Conservation (phyloP, 2,329 filamentous ascomycete genomes). For the Epichloe aotearoae region DNA sequence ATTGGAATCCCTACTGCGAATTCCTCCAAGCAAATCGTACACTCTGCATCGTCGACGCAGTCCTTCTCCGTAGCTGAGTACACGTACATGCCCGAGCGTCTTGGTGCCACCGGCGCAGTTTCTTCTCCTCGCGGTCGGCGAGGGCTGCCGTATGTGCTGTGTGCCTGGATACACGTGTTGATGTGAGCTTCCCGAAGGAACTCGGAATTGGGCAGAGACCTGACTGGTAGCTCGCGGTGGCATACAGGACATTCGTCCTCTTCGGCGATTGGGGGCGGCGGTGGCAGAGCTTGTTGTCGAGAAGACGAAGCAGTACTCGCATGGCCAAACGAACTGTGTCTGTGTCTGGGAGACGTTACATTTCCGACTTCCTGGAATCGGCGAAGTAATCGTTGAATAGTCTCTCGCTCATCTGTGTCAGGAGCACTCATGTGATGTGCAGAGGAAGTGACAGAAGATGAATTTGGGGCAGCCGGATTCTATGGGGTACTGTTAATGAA, state of each 20-base stretch:
- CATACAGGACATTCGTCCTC: slow-evolving; percentile 74
- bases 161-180: slow-evolving; percentile 39
- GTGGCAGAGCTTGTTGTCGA: slow-evolving; percentile 25
- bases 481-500: slow-evolving; percentile 1
- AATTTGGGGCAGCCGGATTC: slow-evolving; percentile 11
- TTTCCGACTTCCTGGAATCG: slow-evolving; percentile 7
- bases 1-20: slow-evolving; percentile 48
- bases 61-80: slow-evolving; percentile 56
- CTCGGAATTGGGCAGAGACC: slow-evolving; percentile 39
- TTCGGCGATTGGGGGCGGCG: slow-evolving; percentile 43
- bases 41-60: slow-evolving; percentile 53
- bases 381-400: slow-evolving; percentile 19
- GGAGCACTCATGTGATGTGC: slow-evolving; percentile 16
- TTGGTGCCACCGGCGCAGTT: slow-evolving; percentile 18
- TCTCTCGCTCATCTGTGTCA: slow-evolving; percentile 17
- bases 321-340: slow-evolving; percentile 14
- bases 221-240: slow-evolving; percentile 54
- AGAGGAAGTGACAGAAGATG: slow-evolving; percentile 11
- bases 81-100: slow-evolving; percentile 48
- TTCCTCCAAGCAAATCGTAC: slow-evolving; percentile 55
- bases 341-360: slow-evolving; percentile 12
- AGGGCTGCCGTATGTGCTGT: slow-evolving; percentile 35
- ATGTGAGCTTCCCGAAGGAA: slow-evolving; percentile 45
- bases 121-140: slow-evolving; percentile 13
- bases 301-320: slow-evolving; percentile 22